phyloP scores from a whole-genome alignment of 73 alveolate genomes.

The Stentor coeruleus region DNA sequence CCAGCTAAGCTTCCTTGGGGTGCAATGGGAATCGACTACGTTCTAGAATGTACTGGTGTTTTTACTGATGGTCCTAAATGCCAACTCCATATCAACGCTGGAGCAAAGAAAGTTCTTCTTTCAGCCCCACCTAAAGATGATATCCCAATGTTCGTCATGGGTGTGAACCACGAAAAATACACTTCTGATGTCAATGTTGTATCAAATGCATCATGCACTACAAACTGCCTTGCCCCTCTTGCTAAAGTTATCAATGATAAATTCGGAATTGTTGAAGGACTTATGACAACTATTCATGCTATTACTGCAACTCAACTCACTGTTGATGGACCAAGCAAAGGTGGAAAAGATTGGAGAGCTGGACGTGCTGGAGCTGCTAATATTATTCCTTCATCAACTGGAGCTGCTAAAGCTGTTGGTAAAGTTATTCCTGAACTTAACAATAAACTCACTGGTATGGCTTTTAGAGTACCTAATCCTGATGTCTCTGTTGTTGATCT shows the following conservation, averaged over 20 bases:
- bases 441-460: constrained; percentile 98
- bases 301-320: constrained; percentile 85
- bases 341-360: constrained; percentile 97
- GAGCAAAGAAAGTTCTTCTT: neutral
- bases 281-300: constrained; percentile 94
- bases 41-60: neutral
- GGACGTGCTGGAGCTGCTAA: constrained; percentile 95
- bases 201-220: neutral
- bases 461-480: constrained; percentile 95
- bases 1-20: neutral
- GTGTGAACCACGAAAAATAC: neutral
- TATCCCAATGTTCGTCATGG: neutral
- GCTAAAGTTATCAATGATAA: constrained; percentile 51
- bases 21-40: neutral
- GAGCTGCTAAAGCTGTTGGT: constrained; percentile 98
- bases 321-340: constrained; percentile 91
- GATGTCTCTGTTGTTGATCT: constrained; percentile 94
- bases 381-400: constrained; percentile 97
- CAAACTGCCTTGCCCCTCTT: neutral
- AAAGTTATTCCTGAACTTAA: constrained; percentile 87
- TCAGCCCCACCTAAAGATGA: neutral
- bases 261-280: constrained; percentile 44
- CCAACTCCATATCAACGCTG: neutral
- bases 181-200: neutral
- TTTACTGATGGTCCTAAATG: neutral